Evolutionary conservation across 2,329 filamentous ascomycete genomes (phyloP).

Genomic region (Colletotrichum musae): DNA sequence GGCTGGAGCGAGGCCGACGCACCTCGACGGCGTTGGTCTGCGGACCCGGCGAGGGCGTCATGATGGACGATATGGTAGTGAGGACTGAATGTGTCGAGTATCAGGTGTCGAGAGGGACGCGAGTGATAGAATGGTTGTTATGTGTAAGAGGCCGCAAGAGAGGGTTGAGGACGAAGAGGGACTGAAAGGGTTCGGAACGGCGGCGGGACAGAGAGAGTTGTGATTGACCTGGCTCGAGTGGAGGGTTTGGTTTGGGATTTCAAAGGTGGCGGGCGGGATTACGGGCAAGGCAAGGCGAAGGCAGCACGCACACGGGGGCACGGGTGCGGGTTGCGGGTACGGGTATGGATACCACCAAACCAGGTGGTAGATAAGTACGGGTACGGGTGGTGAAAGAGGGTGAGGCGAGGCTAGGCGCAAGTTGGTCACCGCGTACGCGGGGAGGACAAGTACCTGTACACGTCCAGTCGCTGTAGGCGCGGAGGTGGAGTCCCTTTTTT

Average conservation of each 20-base stretch:
- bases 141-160: constrained; percentile 7
- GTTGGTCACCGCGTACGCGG: background rate
- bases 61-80: constrained; percentile 44
- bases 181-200: constrained; percentile 12
- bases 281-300: constrained; percentile 2
- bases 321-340: constrained; percentile 5
- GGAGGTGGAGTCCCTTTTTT: constrained; percentile 1
- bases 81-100: background rate
- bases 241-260: constrained; percentile 29
- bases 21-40: constrained; percentile 42
- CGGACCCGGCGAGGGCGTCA: constrained; percentile 54
- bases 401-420: background rate
- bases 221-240: constrained; percentile 2
- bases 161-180: background rate
- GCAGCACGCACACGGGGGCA: constrained; percentile 9
- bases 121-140: too few relatives aligned
- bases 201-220: constrained; percentile 9
- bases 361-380: background rate
- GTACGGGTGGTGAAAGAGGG: too few relatives aligned
- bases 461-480: background rate
- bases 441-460: background rate
- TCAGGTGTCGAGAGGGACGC: too few relatives aligned
- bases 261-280: constrained; percentile 36
- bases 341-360: background rate
- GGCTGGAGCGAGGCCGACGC: constrained; percentile 54